A percentile compares a stretch with the other conserved stretches of the same genome.
Conservation (phyloP, 768 basidiomycete genomes). For the Candolleomyces eurysporus region DNA sequence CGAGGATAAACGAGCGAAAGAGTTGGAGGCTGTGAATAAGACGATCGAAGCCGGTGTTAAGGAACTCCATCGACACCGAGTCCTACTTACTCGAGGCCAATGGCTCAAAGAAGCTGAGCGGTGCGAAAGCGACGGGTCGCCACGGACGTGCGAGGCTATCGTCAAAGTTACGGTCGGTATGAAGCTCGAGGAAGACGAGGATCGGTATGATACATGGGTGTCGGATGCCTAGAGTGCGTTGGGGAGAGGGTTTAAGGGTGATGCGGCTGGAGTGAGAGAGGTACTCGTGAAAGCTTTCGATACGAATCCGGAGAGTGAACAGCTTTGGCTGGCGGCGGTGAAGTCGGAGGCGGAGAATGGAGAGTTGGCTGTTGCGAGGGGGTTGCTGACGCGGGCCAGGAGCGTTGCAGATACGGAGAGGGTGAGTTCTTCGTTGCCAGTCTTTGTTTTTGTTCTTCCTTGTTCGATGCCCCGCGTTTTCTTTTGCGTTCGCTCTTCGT, state of each 20-base stretch:
- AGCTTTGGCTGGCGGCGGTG: conserved; percentile 96
- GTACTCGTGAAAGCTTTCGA: conserved; percentile 89
- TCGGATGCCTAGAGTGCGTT: conserved; percentile 87
- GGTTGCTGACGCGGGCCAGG: conserved; percentile 84
- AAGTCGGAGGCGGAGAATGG: conserved; percentile 97
- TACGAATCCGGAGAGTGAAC: conserved; percentile 94
- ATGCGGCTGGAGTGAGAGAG: conserved; percentile 87
- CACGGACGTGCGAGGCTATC: conserved; percentile 89
- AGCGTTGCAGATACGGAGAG: conserved; percentile 90
- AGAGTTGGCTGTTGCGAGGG: conserved; percentile 80
- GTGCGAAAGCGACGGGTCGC: conserved; percentile 83
- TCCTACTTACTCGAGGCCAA: conserved; percentile 85
- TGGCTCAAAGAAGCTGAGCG: conserved; percentile 96
- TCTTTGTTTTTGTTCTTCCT: background rate
- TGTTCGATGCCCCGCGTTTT: too few species aligned
- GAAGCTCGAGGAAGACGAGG: conserved; percentile 89
- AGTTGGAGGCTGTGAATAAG: conserved; percentile 76
- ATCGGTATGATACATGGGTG: conserved; percentile 85
- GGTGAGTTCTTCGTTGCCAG: conserved; percentile 41
- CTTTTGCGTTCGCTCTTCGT: background rate
- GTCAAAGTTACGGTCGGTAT: conserved; percentile 93
- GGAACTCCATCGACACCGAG: conserved; percentile 77
- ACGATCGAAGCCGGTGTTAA: conserved; percentile 86
- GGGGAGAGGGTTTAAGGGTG: conserved; percentile 66
- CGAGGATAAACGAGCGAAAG: conserved; percentile 53